A percentile compares a stretch with the other conserved stretches of the same genome.
phyloP scores from a whole-genome alignment of 371 early-diverging fungal species.

The Mortierella sp. region DNA sequence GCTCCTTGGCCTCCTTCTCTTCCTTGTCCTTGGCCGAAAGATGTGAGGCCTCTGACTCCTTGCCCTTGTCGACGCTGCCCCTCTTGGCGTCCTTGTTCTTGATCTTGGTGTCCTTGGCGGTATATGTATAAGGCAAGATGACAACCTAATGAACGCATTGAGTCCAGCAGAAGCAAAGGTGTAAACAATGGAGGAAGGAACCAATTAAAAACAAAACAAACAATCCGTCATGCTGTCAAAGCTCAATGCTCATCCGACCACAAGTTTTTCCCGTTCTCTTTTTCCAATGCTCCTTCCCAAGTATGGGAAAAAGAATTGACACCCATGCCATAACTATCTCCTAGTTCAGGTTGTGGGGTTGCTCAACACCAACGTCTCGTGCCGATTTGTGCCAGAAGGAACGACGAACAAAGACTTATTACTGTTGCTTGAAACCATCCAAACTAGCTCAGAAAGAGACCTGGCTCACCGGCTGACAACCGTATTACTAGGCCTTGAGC shows the following conservation, averaged over 20 bases:
- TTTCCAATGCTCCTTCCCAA: neutral
- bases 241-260: neutral
- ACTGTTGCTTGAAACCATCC: neutral
- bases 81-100: constrained; percentile 30
- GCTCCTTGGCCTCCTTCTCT: constrained; percentile 51
- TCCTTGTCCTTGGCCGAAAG: constrained; percentile 39
- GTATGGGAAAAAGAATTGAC: neutral
- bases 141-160: constrained; percentile 41
- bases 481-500: neutral
- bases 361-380: neutral
- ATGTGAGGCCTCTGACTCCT: neutral
- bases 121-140: constrained; percentile 51
- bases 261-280: neutral
- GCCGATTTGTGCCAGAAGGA: constrained; percentile 4
- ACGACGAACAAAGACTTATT: neutral
- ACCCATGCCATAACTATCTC: neutral
- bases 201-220: neutral
- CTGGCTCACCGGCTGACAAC: neutral
- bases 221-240: constrained; percentile 3
- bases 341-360: neutral
- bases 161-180: neutral
- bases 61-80: constrained; percentile 11
- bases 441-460: neutral
- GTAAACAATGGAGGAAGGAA: neutral
- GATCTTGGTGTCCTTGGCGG: constrained; percentile 50